phyloP scores from a whole-genome alignment of 2,329 filamentous ascomycete species.

The Sporothrix schenckii region DNA sequence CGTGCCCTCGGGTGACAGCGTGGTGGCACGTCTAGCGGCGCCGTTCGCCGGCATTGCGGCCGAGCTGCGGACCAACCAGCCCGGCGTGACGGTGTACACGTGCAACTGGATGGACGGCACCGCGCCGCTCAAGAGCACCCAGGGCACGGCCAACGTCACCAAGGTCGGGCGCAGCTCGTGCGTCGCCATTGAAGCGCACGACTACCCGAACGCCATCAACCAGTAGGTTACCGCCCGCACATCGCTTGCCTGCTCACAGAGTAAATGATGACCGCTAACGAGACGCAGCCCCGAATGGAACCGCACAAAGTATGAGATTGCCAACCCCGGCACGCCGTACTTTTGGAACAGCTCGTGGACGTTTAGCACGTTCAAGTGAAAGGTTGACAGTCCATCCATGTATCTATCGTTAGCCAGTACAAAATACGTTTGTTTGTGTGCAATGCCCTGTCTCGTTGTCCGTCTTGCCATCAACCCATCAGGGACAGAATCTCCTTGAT shows the following conservation, averaged over 20 bases:
- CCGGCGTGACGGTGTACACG: constrained; percentile 71
- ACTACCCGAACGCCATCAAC: constrained; percentile 78
- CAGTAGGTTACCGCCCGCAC: constrained; percentile 49
- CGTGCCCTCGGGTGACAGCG: constrained; percentile 44
- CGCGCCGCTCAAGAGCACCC: constrained; percentile 60
- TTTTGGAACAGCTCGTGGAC: constrained; percentile 52
- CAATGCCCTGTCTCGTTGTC: neutral
- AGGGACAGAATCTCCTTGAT: neutral
- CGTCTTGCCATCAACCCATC: neutral
- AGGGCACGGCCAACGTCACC: constrained; percentile 52
- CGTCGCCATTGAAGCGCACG: constrained; percentile 74
- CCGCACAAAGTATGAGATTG: constrained; percentile 47
- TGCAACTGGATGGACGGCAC: constrained; percentile 61
- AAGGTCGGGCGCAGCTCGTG: constrained; percentile 65
- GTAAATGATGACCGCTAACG: neutral
- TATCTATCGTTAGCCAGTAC: neutral
- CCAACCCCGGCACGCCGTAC: constrained; percentile 48
- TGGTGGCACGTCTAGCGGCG: constrained; percentile 60
- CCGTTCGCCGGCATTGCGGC: constrained; percentile 68
- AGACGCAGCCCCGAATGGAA: constrained; percentile 49
- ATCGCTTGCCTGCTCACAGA: too few relatives aligned
- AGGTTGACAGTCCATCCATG: neutral
- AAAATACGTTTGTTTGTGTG: neutral
- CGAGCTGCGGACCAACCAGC: constrained; percentile 70
- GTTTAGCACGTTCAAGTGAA: constrained; percentile 41